These are phyloP conservation scores for Amborella trichopoda DNA, from an alignment of 164 flowering plant species.

Conservation along the genomic window DNA sequence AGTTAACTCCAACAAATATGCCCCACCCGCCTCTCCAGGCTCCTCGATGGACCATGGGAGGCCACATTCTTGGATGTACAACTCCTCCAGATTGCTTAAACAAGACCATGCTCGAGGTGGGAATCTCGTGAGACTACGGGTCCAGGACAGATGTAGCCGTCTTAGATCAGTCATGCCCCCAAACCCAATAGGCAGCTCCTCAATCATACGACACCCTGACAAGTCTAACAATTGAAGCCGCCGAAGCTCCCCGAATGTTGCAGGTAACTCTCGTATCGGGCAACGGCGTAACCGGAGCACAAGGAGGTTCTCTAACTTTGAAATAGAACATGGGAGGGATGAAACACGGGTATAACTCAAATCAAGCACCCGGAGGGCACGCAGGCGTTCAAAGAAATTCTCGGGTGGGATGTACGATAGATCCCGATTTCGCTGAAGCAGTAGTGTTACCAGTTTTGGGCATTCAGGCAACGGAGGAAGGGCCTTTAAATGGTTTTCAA, in stretches of 20 bases:
- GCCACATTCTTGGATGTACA: too few species aligned
- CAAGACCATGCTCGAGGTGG: too few species aligned
- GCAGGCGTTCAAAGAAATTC: constrained; percentile 8
- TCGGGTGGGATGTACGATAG: neutral
- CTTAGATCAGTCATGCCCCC: too few species aligned
- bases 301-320: neutral
- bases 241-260: neutral
- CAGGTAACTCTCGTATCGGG: neutral
- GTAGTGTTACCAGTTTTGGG: constrained; percentile 11
- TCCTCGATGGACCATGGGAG: too few species aligned
- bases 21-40: too few species aligned
- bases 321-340: constrained; percentile 3
- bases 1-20: too few species aligned
- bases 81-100: too few species aligned
- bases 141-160: too few species aligned
- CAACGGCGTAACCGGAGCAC: neutral
- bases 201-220: too few species aligned
- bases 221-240: too few species aligned
- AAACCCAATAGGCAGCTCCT: too few species aligned
- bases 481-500: constrained; percentile 3
- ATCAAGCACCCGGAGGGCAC: constrained; percentile 6
- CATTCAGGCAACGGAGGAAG: constrained; percentile 5
- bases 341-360: constrained; percentile 2
- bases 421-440: constrained; percentile 4
- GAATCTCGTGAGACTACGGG: too few species aligned